A percentile compares a stretch with the other conserved stretches of the same genome.
These are phyloP conservation scores for Meyerozyma sp. DNA, from an alignment of 1,139 yeast genomes.

Conservation along the genomic window DNA sequence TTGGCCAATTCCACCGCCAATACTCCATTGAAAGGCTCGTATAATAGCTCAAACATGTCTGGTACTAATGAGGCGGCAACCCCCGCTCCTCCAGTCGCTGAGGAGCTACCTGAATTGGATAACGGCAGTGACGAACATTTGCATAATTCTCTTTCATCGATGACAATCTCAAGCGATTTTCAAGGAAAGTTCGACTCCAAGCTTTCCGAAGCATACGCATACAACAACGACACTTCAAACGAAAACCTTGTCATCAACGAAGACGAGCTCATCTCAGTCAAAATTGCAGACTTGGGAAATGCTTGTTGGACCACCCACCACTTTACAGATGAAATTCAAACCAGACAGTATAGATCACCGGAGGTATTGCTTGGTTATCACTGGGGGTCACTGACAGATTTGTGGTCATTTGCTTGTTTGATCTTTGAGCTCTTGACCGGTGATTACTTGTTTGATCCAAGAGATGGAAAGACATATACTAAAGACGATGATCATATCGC, in stretches of 20 bases:
- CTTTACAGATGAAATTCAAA: slow-evolving; percentile 48
- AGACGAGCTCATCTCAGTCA: slow-evolving; percentile 43
- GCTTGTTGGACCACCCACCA: slow-evolving; percentile 48
- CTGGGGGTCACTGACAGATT: slow-evolving; percentile 47
- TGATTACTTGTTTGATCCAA: slow-evolving; percentile 44
- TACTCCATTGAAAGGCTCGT: slow-evolving; percentile 24
- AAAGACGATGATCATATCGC: slow-evolving; percentile 50
- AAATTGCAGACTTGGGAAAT: slow-evolving; percentile 47
- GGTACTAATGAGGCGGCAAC: background rate
- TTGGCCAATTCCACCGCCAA: slow-evolving; percentile 37
- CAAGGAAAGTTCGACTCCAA: slow-evolving; percentile 5
- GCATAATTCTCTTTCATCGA: slow-evolving; percentile 37
- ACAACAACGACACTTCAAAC: slow-evolving; percentile 1
- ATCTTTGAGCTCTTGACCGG: slow-evolving; percentile 45
- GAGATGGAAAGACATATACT: slow-evolving; percentile 41
- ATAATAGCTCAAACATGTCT: slow-evolving; percentile 1
- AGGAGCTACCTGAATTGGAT: background rate
- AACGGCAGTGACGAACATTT: slow-evolving; percentile 16
- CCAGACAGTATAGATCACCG: slow-evolving; percentile 45
- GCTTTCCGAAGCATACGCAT: background rate
- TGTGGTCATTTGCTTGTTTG: slow-evolving; percentile 46
- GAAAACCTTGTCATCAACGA: slow-evolving; percentile 28
- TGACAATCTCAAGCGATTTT: slow-evolving; percentile 32
- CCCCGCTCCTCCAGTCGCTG: background rate
- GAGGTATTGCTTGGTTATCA: slow-evolving; percentile 44